Base-by-base conservation (phyloP, 768 basidiomycete species). In the Leccinum incarnatum region DNA sequence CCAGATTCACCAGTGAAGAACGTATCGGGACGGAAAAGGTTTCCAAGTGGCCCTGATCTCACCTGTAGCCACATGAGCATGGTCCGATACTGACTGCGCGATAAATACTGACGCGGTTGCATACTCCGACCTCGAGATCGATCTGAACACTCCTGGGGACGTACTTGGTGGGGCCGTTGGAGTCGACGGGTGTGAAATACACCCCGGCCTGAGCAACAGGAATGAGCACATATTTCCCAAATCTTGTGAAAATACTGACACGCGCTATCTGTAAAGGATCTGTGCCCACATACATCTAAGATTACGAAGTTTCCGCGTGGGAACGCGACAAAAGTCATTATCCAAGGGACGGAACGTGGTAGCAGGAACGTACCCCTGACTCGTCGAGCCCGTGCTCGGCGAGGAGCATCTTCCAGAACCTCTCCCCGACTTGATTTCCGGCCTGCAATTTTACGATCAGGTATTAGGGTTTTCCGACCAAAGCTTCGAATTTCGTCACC, bases 101-200 rank as follows among this genome's bases (percentile, higher is more conserved):
- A 47, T 32, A n/a, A 34, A 14, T 17, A 75, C 86, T 54, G 60
- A 91, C 89, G 54, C 80, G 83, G 63, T 95, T 85, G 69, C 88
- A 86, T 10, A 97, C 95, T 10, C 91, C 91, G 9, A 86, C 78
- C 72, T 98, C 95, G 46, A 98, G 78, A 78, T 98, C 95, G 63
- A 97, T 76, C 70, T 94, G 93, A 4, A 97, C 83, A 59, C 90
- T 91, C 36, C 95, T 83, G 11, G 95, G 95, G 7, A 98, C 91
- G 64, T 91, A 95, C 75, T 92, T 93, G 56, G 81, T 76, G 12
- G 72, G 70, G 3, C 75, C 75, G 19, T 75, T 77, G 7, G 73
- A 71, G 2, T 84, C 79, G 11, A 93, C 78, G 70, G 92, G 89
- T 11, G 80, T 82, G 19, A 95, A 94, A 75, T 93, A 95, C 6